phyloP scores from a whole-genome alignment of 2,329 filamentous ascomycete species.

The Cordyceps cicadae region DNA sequence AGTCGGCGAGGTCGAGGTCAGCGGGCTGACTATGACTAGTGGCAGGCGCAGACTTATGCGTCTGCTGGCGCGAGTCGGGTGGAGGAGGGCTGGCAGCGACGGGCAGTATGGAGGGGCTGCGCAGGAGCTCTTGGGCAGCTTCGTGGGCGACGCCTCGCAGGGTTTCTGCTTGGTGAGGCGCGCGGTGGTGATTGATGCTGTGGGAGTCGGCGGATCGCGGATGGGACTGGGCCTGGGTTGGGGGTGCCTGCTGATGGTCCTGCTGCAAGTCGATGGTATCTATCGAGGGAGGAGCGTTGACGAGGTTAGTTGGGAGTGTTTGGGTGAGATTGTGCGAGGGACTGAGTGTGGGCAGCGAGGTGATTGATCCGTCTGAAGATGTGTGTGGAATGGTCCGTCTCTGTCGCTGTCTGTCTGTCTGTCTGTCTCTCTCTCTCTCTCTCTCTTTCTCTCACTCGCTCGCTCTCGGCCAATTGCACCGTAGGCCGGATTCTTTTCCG shows the following conservation, averaged over 20 bases:
- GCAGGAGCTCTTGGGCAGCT: slow-evolving; percentile 60
- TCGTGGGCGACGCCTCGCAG: slow-evolving; percentile 75
- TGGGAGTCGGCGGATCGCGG: slow-evolving; percentile 38
- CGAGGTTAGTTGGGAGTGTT: slow-evolving; percentile 8
- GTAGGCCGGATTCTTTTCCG: background rate
- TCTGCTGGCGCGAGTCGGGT: slow-evolving; percentile 21
- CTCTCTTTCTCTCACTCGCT: background rate
- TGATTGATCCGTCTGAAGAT: background rate
- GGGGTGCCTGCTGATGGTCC: slow-evolving; percentile 73
- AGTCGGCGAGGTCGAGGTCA: slow-evolving; percentile 25
- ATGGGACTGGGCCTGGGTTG: slow-evolving; percentile 68
- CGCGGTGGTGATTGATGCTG: slow-evolving; percentile 39
- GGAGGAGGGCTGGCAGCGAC: slow-evolving; percentile 37
- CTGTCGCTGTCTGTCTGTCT: no score
- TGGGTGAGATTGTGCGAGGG: background rate
- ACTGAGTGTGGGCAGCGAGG: background rate
- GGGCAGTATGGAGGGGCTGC: slow-evolving; percentile 38
- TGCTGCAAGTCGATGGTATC: slow-evolving; percentile 95
- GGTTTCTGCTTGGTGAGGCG: slow-evolving; percentile 78
- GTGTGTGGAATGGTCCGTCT: no score
- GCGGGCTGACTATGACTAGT: slow-evolving; percentile 37
- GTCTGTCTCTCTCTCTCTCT: no score
- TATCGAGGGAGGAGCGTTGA: slow-evolving; percentile 26
- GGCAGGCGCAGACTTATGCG: slow-evolving; percentile 31
- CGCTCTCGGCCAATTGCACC: background rate